These are phyloP conservation scores for Oidium heveae DNA, from an alignment of 2,329 filamentous ascomycete species.

Conservation along the genomic window DNA sequence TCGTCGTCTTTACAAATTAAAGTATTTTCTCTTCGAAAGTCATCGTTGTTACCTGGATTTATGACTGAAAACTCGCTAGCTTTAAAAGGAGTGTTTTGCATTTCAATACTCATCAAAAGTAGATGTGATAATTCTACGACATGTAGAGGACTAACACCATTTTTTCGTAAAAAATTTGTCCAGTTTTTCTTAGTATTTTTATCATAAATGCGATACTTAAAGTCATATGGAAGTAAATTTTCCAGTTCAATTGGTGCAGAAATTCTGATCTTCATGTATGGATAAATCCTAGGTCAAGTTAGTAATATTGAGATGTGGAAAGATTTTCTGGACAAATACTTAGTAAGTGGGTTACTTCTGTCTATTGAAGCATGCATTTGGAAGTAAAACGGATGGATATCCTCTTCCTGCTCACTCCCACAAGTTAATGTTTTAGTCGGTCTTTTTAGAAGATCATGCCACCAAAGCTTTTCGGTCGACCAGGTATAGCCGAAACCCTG, in stretches of 20 bases:
- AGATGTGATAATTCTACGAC: slow-evolving; percentile 91
- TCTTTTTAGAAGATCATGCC: slow-evolving; percentile 68
- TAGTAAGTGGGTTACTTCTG: slow-evolving; percentile 56
- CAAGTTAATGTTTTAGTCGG: slow-evolving; percentile 76
- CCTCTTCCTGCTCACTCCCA: slow-evolving; percentile 58
- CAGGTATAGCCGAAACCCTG: slow-evolving; percentile 92
- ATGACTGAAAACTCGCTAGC: slow-evolving; percentile 93
- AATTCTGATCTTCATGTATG: slow-evolving; percentile 79
- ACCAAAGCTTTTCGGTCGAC: slow-evolving; percentile 75
- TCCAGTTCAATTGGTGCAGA: slow-evolving; percentile 85
- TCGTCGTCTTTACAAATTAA: slow-evolving; percentile 67
- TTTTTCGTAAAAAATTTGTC: slow-evolving; percentile 93
- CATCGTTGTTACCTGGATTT: slow-evolving; percentile 67
- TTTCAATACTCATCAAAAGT: slow-evolving; percentile 73
- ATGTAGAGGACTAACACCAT: slow-evolving; percentile 88
- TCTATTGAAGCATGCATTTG: slow-evolving; percentile 77
- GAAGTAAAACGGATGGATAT: slow-evolving; percentile 72
- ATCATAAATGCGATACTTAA: slow-evolving; percentile 98
- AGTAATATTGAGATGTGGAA: slow-evolving; percentile 7
- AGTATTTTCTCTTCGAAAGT: slow-evolving; percentile 63
- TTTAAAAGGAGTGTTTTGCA: slow-evolving; percentile 90
- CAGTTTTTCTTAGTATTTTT: slow-evolving; percentile 97
- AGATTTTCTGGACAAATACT: slow-evolving; percentile 18
- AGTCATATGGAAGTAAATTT: slow-evolving; percentile 86
- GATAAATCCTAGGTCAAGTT: slow-evolving; percentile 39